Percentiles rank a stretch among this genome's conserved stretches.
These are phyloP conservation scores for Tirmania nivea DNA, from an alignment of 495 filamentous ascomycete species.

Conservation along the genomic window DNA sequence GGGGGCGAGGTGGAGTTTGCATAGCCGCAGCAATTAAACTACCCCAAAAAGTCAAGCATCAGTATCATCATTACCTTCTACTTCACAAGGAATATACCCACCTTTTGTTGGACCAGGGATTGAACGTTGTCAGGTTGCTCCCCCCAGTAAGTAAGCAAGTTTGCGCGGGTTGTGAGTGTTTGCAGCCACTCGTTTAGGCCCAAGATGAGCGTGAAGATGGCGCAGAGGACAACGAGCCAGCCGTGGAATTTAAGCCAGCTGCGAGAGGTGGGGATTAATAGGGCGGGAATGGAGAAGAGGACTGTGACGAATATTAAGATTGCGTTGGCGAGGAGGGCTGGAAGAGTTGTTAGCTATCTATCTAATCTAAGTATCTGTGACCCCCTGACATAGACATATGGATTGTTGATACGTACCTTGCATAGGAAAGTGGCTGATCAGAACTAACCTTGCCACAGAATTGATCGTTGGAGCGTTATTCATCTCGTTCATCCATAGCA, in stretches of 20 bases:
- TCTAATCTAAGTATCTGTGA: too few relatives aligned
- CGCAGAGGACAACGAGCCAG: conserved; percentile 37
- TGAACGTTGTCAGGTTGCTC: conserved; percentile 30
- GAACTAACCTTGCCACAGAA: conserved; percentile 38
- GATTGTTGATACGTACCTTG: too few relatives aligned
- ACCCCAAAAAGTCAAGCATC: background rate
- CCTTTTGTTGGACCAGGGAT: conserved; percentile 41
- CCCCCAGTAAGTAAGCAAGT: conserved; percentile 34
- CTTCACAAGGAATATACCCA: conserved; percentile 20
- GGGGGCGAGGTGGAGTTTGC: conserved; percentile 39
- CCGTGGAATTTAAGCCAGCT: conserved; percentile 37
- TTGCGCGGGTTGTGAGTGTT: conserved; percentile 39
- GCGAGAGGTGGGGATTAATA: conserved; percentile 33
- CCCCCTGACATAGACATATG: too few relatives aligned
- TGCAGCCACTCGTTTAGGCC: conserved; percentile 48
- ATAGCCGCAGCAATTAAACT: conserved; percentile 62
- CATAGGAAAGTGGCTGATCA: conserved; percentile 35
- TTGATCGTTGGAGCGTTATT: conserved; percentile 25
- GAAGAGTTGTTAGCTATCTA: background rate
- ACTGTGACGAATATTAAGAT: conserved; percentile 37
- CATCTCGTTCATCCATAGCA: conserved; percentile 33
- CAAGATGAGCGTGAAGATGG: conserved; percentile 39
- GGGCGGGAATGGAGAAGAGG: conserved; percentile 34
- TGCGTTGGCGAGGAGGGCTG: conserved; percentile 44
- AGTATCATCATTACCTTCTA: too few relatives aligned